Evolutionary conservation across 495 filamentous ascomycete species (phyloP).

Genomic region (Aspergillus campestris): DNA sequence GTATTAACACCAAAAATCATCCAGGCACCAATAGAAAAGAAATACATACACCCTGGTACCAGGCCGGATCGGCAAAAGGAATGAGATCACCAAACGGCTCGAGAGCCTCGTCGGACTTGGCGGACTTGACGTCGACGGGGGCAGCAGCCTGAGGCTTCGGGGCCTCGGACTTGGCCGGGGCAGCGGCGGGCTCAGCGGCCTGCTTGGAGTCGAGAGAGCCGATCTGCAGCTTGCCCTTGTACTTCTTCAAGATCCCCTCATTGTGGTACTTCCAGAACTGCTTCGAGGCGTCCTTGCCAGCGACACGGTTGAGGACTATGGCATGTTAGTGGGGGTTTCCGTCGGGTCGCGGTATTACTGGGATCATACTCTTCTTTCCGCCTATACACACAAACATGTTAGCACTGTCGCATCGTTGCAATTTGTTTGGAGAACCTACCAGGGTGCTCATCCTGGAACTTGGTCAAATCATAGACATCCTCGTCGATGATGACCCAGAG

Average conservation of each 20-base stretch:
- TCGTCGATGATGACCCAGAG: constrained; percentile 90
- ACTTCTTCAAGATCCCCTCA: constrained; percentile 89
- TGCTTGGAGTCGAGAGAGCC: constrained; percentile 88
- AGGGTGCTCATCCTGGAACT: constrained; percentile 90
- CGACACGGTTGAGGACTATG: constrained; percentile 77
- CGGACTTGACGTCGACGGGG: constrained; percentile 38
- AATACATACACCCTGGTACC: constrained; percentile 86
- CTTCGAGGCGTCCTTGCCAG: constrained; percentile 92
- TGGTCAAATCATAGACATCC: constrained; percentile 93
- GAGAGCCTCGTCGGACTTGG: constrained; percentile 51
- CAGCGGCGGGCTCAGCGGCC: constrained; percentile 40
- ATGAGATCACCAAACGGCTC: constrained; percentile 82
- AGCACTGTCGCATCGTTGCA: constrained; percentile 16
- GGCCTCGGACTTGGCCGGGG: constrained; percentile 45
- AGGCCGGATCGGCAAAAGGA: constrained; percentile 84
- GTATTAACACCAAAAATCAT: constrained; percentile 4
- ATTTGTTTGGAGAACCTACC: constrained; percentile 37
- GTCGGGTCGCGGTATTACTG: too few species aligned
- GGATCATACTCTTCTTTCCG: constrained; percentile 80
- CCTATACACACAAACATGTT: constrained; percentile 35
- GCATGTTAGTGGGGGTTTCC: constrained; percentile 15
- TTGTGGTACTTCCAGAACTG: constrained; percentile 99
- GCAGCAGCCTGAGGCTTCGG: constrained; percentile 44
- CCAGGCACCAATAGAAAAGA: constrained; percentile 2
- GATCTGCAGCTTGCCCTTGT: constrained; percentile 76